Percentiles rank a stretch among this genome's conserved stretches.
Evolutionary conservation across 805 yeast genomes (phyloP).

Genomic region (Ogataea allantospora): DNA sequence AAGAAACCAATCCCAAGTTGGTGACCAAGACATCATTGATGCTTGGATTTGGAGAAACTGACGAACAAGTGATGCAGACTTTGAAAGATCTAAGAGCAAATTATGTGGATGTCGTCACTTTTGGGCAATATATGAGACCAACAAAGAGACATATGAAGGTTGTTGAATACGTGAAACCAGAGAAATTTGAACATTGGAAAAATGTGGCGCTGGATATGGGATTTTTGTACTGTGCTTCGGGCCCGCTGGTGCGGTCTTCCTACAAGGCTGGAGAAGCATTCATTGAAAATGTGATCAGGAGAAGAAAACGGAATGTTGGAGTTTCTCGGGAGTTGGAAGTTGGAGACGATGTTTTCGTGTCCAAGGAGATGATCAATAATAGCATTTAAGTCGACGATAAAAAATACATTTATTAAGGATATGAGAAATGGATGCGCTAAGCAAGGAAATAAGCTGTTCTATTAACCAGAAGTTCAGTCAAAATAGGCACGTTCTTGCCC

Average conservation of each 20-base stretch:
- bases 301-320: constrained; percentile 53
- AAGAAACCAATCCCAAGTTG: constrained; percentile 66
- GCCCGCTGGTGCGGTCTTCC: constrained; percentile 93
- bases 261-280: constrained; percentile 98
- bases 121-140: constrained; percentile 99
- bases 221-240: constrained; percentile 93
- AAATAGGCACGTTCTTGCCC: constrained; percentile 18
- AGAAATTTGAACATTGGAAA: constrained; percentile 92
- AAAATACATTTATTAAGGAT: constrained; percentile 3
- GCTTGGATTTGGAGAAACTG: constrained; percentile 97
- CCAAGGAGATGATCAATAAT: constrained; percentile 20
- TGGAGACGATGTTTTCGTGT: constrained; percentile 31
- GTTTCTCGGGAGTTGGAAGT: constrained; percentile 32
- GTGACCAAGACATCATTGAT: constrained; percentile 92
- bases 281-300: constrained; percentile 86
- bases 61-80: constrained; percentile 79
- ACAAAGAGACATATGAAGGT: constrained; percentile 98
- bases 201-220: constrained; percentile 84
- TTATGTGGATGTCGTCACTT: constrained; percentile 90
- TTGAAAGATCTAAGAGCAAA: constrained; percentile 71
- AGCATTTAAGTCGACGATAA: constrained; percentile 6
- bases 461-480: constrained; percentile 16
- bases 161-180: constrained; percentile 91
- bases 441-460: constrained; percentile 13
- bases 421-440: constrained; percentile 2